Conservation (phyloP, 2,329 filamentous ascomycete genomes). For the Ophiosphaerella korrae region DNA sequence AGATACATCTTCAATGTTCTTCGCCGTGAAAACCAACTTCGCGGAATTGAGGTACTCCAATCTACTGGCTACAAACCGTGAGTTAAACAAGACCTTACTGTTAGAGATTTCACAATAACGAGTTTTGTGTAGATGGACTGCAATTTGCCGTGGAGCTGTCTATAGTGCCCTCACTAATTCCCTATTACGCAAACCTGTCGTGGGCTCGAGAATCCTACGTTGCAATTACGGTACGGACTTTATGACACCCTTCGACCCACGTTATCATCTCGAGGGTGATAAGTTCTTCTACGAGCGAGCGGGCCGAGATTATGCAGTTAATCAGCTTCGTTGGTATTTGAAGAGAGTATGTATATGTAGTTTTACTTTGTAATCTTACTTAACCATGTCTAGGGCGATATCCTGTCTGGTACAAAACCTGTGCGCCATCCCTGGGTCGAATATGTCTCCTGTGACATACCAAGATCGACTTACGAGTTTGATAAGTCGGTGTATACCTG, state of each 20-base stretch:
- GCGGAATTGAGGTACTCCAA: constrained; percentile 13
- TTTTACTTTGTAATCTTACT: neutral
- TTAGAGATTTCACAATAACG: neutral
- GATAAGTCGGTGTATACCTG: constrained; percentile 3
- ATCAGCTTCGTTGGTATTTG: constrained; percentile 7
- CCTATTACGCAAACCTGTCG: neutral
- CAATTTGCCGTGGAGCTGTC: constrained; percentile 16
- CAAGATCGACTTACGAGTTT: neutral
- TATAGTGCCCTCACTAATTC: constrained; percentile 8
- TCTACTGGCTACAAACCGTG: constrained; percentile 4
- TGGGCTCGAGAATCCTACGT: constrained; percentile 8
- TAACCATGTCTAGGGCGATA: constrained; percentile 1
- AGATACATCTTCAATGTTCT: constrained; percentile 14
- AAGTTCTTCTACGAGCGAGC: neutral
- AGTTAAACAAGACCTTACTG: neutral
- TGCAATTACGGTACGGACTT: constrained; percentile 9
- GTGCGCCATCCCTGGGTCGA: constrained; percentile 1
- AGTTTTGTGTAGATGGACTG: constrained; percentile 7
- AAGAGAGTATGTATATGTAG: neutral
- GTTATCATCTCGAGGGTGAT: constrained; percentile 3
- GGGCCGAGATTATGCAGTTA: neutral
- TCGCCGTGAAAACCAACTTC: constrained; percentile 1
- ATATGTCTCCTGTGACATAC: neutral
- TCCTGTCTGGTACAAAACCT: constrained; percentile 1
- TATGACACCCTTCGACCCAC: constrained; percentile 1